These are phyloP conservation scores for Rubia occidens DNA, from an alignment of 305 asterid genomes.

Conservation along the genomic window DNA sequence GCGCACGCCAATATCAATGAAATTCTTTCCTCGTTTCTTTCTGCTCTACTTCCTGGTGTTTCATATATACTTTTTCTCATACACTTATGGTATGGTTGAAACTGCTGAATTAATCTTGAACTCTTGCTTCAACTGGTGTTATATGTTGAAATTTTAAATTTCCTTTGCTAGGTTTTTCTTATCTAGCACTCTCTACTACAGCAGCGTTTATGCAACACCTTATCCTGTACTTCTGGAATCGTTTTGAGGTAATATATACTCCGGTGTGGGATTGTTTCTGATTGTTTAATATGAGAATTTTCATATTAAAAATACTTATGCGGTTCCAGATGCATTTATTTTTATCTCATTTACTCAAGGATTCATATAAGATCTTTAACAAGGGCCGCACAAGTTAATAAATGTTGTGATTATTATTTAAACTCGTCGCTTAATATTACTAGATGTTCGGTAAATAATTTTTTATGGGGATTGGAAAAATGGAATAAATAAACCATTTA, in stretches of 20 bases:
- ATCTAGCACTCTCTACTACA: slow-evolving; percentile 89
- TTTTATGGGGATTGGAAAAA: neutral
- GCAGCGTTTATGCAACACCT: slow-evolving; percentile 98
- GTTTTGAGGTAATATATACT: slow-evolving; percentile 63
- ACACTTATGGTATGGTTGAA: slow-evolving; percentile 58
- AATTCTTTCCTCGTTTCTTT: slow-evolving; percentile 98
- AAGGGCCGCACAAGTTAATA: neutral
- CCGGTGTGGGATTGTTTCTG: neutral
- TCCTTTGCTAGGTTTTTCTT: slow-evolving; percentile 58
- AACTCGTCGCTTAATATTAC: neutral
- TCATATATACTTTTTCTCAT: slow-evolving; percentile 91
- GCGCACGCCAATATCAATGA: slow-evolving; percentile 97
- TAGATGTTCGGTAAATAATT: neutral
- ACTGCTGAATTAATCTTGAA: neutral
- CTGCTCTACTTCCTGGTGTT: slow-evolving; percentile 92
- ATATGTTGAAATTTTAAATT: neutral
- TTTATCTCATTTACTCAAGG: neutral
- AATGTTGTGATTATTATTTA: neutral
- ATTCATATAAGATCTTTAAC: neutral
- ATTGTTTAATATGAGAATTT: neutral
- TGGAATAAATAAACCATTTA: neutral
- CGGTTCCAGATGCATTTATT: neutral
- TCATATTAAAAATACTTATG: neutral
- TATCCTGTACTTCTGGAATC: slow-evolving; percentile 92
- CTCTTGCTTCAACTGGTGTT: neutral